Percentiles rank a stretch among this genome's conserved stretches.
phyloP scores from a whole-genome alignment of 768 basidiomycete species.

The Arthromyces matolae region DNA sequence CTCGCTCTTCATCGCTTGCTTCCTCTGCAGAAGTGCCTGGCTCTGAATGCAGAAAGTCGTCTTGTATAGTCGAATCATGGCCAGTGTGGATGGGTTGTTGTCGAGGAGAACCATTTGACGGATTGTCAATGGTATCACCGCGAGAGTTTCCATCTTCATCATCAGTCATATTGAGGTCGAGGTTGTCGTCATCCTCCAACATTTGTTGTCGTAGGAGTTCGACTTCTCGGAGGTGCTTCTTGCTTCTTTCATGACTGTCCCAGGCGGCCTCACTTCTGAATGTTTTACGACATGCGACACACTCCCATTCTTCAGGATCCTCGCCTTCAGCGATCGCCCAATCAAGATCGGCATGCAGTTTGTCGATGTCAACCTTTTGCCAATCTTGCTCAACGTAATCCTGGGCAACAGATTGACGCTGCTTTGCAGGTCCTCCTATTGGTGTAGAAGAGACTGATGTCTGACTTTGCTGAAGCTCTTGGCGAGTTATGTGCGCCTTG shows the following conservation, averaged over 20 bases:
- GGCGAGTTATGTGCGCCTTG: slow-evolving; percentile 58
- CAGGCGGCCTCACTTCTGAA: slow-evolving; percentile 93
- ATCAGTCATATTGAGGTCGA: slow-evolving; percentile 35
- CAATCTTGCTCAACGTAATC: slow-evolving; percentile 84
- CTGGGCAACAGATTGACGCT: slow-evolving; percentile 29
- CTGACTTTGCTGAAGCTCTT: slow-evolving; percentile 24
- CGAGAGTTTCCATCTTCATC: slow-evolving; percentile 22
- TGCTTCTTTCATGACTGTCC: slow-evolving; percentile 94
- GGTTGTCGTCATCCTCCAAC: slow-evolving; percentile 63
- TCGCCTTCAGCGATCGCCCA: slow-evolving; percentile 73
- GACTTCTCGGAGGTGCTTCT: slow-evolving; percentile 88
- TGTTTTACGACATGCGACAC: slow-evolving; percentile 87
- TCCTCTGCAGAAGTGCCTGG: not conserved
- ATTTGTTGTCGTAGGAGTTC: slow-evolving; percentile 76
- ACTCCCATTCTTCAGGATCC: slow-evolving; percentile 84
- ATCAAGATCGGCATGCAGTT: slow-evolving; percentile 59
- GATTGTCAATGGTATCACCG: slow-evolving; percentile 10
- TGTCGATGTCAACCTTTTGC: slow-evolving; percentile 59
- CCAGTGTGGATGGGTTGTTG: slow-evolving; percentile 3
- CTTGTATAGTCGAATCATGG: not conserved
- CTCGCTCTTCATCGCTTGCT: slow-evolving; percentile 4
- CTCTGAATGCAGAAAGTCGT: not conserved
- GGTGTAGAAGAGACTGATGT: slow-evolving; percentile 31
- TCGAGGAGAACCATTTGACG: not conserved
- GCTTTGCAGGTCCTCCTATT: slow-evolving; percentile 19